Base-by-base conservation (phyloP, 345 rosid species). In the Lumnitzera littorea region DNA sequence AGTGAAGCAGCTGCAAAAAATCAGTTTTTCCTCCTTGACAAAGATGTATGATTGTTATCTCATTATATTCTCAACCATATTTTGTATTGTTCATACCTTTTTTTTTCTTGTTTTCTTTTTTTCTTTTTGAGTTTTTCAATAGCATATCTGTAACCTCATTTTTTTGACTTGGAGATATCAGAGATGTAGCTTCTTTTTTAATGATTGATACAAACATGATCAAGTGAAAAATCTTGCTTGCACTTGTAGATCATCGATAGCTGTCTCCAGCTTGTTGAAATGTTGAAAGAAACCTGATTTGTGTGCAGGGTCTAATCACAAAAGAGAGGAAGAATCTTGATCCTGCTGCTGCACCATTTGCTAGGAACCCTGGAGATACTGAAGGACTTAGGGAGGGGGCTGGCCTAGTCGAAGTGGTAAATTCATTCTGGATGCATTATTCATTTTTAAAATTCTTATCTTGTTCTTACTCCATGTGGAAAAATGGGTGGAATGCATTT, bases 321-420 rank as follows among this genome's bases (percentile, higher is more conserved):
- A 84, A 89, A 74, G 97, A 83, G 71, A 83, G 99, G 76, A 79
- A 86, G 66, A 86, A 77, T 74, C 62, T 88, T 74, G 99, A 90
- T 77, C 88, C 92, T 27, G 95, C 95, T 24, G 95, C 86, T 49
- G 80, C 78, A 70, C 84, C 85, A 43, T 90, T 94, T 83, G 97
- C 99, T 29, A 86, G 85, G 76, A 72, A 78, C 67, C 82, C 83
- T 52, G 72, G 78, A 74, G 84, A 83, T 75, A 70, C 68, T n/a
- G 67, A 68, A 50, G 91, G 85, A 51, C 87, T 87, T 62, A 76
- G 76, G 50, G 99, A 94, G 76, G 99, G 97, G 55, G 90, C 95
- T 76, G 72, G 76, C 75, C 74, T 88, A 10, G 63, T 78, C 41
- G 99, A 94, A 82, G 97, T 94, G 91, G 99, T 94, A 84, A 78